Conservation (phyloP, 2,329 filamentous ascomycete species). For the Pyrenophora tritici-repentis region DNA sequence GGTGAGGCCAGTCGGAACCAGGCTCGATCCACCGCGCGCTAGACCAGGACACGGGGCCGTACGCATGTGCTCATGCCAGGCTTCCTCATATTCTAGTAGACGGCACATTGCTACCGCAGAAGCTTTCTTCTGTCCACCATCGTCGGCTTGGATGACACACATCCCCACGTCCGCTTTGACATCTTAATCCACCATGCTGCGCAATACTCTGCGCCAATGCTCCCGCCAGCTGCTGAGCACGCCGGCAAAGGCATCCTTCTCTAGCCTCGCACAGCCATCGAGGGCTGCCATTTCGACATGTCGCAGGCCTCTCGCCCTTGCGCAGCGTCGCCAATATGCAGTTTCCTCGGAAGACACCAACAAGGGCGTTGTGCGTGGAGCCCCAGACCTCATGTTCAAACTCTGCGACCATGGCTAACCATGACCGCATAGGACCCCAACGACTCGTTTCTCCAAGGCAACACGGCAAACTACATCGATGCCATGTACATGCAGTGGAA, state of each 20-base stretch:
- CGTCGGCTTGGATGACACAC: slow-evolving; percentile 41
- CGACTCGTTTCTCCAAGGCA: slow-evolving; percentile 95
- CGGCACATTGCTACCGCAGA: slow-evolving; percentile 24
- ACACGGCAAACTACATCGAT: slow-evolving; percentile 98
- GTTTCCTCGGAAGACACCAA: slow-evolving; percentile 62
- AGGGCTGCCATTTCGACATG: slow-evolving; percentile 53
- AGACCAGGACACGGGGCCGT: slow-evolving; percentile 24
- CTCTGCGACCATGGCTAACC: slow-evolving; percentile 32
- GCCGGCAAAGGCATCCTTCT: slow-evolving; percentile 52
- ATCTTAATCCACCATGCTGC: slow-evolving; percentile 66
- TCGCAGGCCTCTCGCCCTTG: slow-evolving; percentile 53
- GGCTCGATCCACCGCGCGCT: slow-evolving; percentile 20
- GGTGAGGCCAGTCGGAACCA: slow-evolving; percentile 16
- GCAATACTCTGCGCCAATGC: slow-evolving; percentile 68
- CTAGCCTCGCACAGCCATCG: slow-evolving; percentile 46
- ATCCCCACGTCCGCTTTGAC: slow-evolving; percentile 22
- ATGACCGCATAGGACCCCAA: slow-evolving; percentile 69
- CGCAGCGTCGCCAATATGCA: slow-evolving; percentile 62
- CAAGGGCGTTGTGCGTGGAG: slow-evolving; percentile 63
- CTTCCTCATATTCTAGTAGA: slow-evolving; percentile 18
- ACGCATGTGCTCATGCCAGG: slow-evolving; percentile 19
- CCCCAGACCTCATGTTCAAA: slow-evolving; percentile 14
- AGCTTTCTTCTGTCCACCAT: slow-evolving; percentile 25
- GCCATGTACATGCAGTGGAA: slow-evolving; percentile 99
- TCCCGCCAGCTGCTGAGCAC: slow-evolving; percentile 67